phyloP scores from a whole-genome alignment of 1,284 basidiomycete species.

The Melanopsichium pennsylvanicum region DNA sequence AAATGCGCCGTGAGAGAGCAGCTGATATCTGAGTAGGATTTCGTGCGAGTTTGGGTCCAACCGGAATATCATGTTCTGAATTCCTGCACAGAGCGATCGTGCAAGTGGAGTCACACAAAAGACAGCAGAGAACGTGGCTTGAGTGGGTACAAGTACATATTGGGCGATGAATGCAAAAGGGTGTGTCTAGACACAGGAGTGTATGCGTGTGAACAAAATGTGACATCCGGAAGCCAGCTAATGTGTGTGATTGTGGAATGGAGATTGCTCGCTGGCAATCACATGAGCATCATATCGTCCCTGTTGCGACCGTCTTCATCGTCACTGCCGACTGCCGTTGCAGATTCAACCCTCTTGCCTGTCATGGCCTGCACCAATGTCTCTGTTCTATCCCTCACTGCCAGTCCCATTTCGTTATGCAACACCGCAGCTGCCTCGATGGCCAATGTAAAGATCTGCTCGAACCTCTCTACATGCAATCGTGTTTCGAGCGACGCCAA shows the following conservation, averaged over 20 bases:
- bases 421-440: constrained; percentile 80
- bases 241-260: too few relatives aligned
- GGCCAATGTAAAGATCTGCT: constrained; percentile 83
- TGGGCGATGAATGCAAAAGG: neutral
- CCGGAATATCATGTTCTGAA: too few relatives aligned
- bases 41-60: too few relatives aligned
- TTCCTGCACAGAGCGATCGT: too few relatives aligned
- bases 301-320: constrained; percentile 5
- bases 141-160: constrained; percentile 26
- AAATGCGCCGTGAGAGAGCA: too few relatives aligned
- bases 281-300: constrained; percentile 27
- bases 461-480: constrained; percentile 89
- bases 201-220: too few relatives aligned
- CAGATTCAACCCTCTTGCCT: constrained; percentile 30
- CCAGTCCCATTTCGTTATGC: constrained; percentile 82
- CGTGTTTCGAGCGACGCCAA: constrained; percentile 92
- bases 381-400: constrained; percentile 75
- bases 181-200: too few relatives aligned
- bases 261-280: too few relatives aligned
- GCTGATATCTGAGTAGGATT: too few relatives aligned
- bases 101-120: too few relatives aligned
- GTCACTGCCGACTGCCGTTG: neutral
- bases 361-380: constrained; percentile 70
- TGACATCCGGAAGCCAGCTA: too few relatives aligned
- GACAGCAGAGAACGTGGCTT: too few relatives aligned